Evolutionary conservation across 108 stramenopile genomes (phyloP).

Genomic region (Skeletonema costatum): DNA sequence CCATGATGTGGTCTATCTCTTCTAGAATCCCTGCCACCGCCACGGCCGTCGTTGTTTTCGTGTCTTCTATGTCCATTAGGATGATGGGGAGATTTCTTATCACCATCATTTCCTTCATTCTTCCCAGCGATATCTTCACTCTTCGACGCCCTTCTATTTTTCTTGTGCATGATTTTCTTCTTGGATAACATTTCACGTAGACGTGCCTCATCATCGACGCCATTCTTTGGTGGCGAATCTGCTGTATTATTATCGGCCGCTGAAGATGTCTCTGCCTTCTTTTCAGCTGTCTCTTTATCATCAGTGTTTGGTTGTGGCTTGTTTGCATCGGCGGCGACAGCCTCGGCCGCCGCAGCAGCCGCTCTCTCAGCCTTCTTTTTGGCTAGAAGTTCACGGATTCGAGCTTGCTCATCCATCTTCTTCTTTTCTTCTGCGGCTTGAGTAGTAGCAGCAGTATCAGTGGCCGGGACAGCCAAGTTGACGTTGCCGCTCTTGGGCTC

Average conservation of each 20-base stretch:
- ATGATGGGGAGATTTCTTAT: constrained; percentile 5
- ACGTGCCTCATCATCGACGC: constrained; percentile 13
- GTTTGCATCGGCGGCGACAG: background rate
- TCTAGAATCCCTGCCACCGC: background rate
- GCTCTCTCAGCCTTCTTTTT: constrained; percentile 2
- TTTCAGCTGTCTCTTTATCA: background rate
- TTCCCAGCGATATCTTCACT: background rate
- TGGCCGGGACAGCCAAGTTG: background rate
- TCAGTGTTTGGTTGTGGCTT: background rate
- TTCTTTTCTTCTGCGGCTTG: background rate
- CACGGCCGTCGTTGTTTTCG: background rate
- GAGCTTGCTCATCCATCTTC: constrained; percentile 20
- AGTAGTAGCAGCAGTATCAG: background rate
- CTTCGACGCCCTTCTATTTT: constrained; percentile 16
- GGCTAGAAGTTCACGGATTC: constrained; percentile 17
- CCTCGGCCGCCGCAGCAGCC: background rate
- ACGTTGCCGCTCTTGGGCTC: background rate
- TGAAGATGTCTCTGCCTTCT: background rate
- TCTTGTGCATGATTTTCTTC: constrained; percentile 27
- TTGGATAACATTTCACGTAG: constrained; percentile 16
- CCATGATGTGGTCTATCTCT: constrained; percentile 2
- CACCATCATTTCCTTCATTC: background rate
- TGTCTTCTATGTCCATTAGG: background rate
- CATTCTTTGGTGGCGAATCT: background rate
- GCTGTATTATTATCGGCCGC: no score